phyloP scores from a whole-genome alignment of 2,329 filamentous ascomycete genomes.

The Cercospora citrullina region DNA sequence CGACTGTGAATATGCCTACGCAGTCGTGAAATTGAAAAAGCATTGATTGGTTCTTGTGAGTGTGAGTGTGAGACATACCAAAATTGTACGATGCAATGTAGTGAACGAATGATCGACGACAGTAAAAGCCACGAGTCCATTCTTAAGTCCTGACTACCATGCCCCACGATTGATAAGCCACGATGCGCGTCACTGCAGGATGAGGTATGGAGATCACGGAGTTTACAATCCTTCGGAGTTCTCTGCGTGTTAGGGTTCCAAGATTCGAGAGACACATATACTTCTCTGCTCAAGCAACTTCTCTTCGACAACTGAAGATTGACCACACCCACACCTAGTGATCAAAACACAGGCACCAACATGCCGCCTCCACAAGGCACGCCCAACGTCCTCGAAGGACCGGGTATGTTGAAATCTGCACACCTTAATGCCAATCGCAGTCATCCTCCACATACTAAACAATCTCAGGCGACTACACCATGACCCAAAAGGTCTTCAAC shows the following conservation, averaged over 20 bases:
- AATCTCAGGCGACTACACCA: background rate
- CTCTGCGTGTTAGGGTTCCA: background rate
- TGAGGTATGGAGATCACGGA: background rate
- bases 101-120: background rate
- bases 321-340: background rate
- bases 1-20: slow-evolving; percentile 84
- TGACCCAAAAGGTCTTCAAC: background rate
- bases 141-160: slow-evolving; percentile 31
- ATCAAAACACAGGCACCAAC: background rate
- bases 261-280: background rate
- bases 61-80: background rate
- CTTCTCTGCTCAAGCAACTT: background rate
- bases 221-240: background rate
- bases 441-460: background rate
- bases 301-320: background rate
- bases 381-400: background rate
- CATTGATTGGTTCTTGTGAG: background rate
- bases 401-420: background rate
- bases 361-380: background rate
- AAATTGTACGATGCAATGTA: slow-evolving; percentile 23
- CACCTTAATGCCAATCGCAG: background rate
- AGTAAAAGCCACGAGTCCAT: slow-evolving; percentile 25
- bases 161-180: background rate
- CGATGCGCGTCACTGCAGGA: background rate
- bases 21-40: slow-evolving; percentile 42